Evolutionary conservation across 2,329 filamentous ascomycete species (phyloP).

Genomic region (Fusarium sp.): DNA sequence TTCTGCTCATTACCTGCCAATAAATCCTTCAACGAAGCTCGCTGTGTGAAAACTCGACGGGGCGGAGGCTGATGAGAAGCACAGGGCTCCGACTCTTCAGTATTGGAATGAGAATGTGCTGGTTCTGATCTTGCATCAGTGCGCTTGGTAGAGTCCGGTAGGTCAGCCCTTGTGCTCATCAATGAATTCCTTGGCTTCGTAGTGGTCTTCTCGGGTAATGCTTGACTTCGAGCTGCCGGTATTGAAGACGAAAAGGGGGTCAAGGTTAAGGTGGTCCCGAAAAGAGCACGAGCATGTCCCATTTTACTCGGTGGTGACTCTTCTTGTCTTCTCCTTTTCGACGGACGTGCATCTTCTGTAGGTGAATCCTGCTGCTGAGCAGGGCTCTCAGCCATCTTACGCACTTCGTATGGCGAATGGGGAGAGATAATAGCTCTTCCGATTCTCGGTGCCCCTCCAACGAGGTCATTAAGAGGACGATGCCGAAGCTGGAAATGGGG

Average conservation of each 20-base stretch:
- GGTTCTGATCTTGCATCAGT: constrained; percentile 31
- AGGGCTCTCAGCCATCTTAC: constrained; percentile 39
- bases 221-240: constrained; percentile 29
- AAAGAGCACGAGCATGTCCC: constrained; percentile 52
- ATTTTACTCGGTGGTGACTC: constrained; percentile 52
- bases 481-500: constrained; percentile 56
- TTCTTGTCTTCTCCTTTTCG: constrained; percentile 48
- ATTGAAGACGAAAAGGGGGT: constrained; percentile 41
- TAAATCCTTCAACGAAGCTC: constrained; percentile 31
- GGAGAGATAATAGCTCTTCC: constrained; percentile 52
- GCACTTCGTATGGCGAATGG: constrained; percentile 53
- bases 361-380: constrained; percentile 31
- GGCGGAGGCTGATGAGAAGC: constrained; percentile 10
- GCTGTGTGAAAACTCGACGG: constrained; percentile 26
- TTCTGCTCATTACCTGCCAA: constrained; percentile 32
- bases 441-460: constrained; percentile 49
- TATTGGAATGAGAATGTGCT: constrained; percentile 24
- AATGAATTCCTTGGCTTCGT: constrained; percentile 7
- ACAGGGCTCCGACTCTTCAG: background rate
- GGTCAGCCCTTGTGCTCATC: background rate
- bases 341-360: constrained; percentile 36
- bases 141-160: background rate
- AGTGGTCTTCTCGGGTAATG: constrained; percentile 41
- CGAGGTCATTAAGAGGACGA: constrained; percentile 57
- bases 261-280: constrained; percentile 52